phyloP scores from a whole-genome alignment of 768 basidiomycete genomes.

The Lentinus brumalis region DNA sequence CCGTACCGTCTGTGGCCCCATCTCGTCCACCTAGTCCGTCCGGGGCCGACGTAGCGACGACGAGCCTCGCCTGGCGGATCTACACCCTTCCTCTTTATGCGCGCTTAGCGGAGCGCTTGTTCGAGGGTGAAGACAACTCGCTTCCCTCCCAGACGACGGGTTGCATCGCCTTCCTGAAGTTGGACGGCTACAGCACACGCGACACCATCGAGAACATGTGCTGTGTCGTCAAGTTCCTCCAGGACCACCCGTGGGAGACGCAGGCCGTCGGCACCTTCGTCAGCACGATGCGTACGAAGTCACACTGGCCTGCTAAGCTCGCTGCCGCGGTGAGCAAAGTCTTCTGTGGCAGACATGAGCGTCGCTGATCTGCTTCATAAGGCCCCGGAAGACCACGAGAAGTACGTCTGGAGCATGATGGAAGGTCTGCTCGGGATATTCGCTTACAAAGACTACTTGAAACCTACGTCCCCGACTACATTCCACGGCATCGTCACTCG shows the following conservation, averaged over 20 bases:
- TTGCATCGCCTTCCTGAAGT: slow-evolving; percentile 6
- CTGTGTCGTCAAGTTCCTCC: slow-evolving; percentile 4
- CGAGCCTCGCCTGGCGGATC: slow-evolving; percentile 1
- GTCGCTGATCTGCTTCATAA: background rate
- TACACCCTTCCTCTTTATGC: background rate
- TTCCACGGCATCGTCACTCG: slow-evolving; percentile 2
- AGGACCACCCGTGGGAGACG: background rate
- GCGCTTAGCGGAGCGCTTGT: slow-evolving; percentile 1
- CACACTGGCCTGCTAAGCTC: slow-evolving; percentile 14
- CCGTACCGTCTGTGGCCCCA: background rate
- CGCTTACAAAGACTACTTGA: slow-evolving; percentile 4
- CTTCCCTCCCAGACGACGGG: background rate
- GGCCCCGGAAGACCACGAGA: slow-evolving; percentile 1
- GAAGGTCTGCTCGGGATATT: slow-evolving; percentile 9
- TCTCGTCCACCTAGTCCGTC: slow-evolving; percentile 1
- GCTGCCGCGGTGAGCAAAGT: background rate
- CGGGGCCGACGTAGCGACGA: background rate
- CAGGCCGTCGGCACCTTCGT: slow-evolving; percentile 7
- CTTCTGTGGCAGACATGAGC: background rate
- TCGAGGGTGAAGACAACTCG: background rate
- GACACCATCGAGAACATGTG: slow-evolving; percentile 14
- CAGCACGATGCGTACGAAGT: background rate
- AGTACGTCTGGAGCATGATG: slow-evolving; percentile 12
- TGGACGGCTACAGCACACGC: slow-evolving; percentile 9
- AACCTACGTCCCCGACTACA: slow-evolving; percentile 1